These are phyloP conservation scores for Coemansia sp. DNA, from an alignment of 371 early-diverging fungal genomes.

Conservation along the genomic window DNA sequence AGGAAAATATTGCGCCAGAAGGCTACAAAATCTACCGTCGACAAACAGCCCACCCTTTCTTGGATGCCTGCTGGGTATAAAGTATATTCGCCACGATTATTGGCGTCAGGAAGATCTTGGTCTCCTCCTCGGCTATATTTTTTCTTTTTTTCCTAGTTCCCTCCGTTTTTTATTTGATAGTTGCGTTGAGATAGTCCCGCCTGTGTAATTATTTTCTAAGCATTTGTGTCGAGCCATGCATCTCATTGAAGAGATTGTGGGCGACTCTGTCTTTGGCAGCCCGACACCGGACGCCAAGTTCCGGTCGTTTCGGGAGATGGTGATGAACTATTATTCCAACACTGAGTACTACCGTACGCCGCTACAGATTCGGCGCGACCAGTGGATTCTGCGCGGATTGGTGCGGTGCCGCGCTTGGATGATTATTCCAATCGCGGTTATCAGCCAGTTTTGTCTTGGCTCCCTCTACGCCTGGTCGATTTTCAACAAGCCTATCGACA, in stretches of 20 bases:
- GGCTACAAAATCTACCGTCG: no score
- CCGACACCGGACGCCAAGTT: slow-evolving; percentile 6
- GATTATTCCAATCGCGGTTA: slow-evolving; percentile 45
- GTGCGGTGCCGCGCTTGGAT: slow-evolving; percentile 53
- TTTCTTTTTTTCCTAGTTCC: slow-evolving; percentile 1
- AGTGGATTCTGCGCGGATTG: slow-evolving; percentile 48
- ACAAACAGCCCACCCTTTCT: background rate
- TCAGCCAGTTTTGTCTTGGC: slow-evolving; percentile 51
- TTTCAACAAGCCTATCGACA: slow-evolving; percentile 55
- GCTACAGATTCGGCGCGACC: slow-evolving; percentile 39
- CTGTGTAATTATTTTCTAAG: background rate
- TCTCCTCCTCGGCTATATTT: slow-evolving; percentile 9
- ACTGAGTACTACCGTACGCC: slow-evolving; percentile 49
- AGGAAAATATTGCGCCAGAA: slow-evolving; percentile 1
- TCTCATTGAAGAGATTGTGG: slow-evolving; percentile 35
- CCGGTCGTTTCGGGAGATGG: slow-evolving; percentile 41
- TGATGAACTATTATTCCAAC: slow-evolving; percentile 41
- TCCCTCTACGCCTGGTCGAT: slow-evolving; percentile 54
- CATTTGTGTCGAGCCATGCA: slow-evolving; percentile 10
- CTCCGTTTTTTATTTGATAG: no score
- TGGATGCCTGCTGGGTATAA: background rate
- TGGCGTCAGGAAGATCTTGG: background rate
- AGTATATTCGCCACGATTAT: slow-evolving; percentile 10
- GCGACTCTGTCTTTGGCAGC: slow-evolving; percentile 42
- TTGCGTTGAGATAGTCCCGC: background rate